Conservation (phyloP, 1,284 basidiomycete species). For the Rhodotorula sp. region DNA sequence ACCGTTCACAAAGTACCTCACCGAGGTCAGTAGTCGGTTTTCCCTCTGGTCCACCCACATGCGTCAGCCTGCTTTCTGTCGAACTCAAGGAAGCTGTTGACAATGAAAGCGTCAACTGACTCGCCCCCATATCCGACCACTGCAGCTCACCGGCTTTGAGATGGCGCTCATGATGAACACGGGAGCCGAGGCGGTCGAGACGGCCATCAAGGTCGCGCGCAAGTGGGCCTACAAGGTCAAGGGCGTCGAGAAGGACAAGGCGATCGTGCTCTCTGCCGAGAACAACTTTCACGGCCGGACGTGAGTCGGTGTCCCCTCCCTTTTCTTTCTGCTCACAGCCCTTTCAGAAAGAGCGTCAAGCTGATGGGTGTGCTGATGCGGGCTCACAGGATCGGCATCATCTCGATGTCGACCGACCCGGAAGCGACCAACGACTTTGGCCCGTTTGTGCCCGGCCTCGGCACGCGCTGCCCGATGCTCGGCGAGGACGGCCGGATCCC, state of each 20-base stretch:
- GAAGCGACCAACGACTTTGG: constrained; percentile 85
- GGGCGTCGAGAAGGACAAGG: constrained; percentile 75
- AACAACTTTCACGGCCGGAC: constrained; percentile 98
- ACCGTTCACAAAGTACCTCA: constrained; percentile 80
- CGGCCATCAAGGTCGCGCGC: constrained; percentile 74
- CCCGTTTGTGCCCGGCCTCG: constrained; percentile 82
- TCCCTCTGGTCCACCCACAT: not conserved
- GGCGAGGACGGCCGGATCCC: constrained; percentile 60
- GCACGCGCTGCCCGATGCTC: constrained; percentile 60
- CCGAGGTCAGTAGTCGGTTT: constrained; percentile 54
- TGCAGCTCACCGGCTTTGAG: constrained; percentile 48
- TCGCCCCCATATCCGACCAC: not conserved
- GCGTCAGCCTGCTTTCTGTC: no score
- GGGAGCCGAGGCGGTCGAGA: constrained; percentile 96
- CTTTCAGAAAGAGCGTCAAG: no score
- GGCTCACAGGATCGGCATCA: constrained; percentile 31
- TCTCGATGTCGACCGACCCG: constrained; percentile 91
- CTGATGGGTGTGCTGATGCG: not conserved
- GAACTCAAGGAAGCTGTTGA: no score
- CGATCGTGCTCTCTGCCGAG: constrained; percentile 79
- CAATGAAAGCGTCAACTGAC: not conserved
- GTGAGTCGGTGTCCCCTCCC: no score
- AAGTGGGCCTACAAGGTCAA: constrained; percentile 91
- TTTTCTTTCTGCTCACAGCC: no score
- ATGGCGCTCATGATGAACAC: constrained; percentile 99